These are phyloP conservation scores for Nemania diffusa DNA, from an alignment of 2,329 filamentous ascomycete genomes.

Conservation along the genomic window DNA sequence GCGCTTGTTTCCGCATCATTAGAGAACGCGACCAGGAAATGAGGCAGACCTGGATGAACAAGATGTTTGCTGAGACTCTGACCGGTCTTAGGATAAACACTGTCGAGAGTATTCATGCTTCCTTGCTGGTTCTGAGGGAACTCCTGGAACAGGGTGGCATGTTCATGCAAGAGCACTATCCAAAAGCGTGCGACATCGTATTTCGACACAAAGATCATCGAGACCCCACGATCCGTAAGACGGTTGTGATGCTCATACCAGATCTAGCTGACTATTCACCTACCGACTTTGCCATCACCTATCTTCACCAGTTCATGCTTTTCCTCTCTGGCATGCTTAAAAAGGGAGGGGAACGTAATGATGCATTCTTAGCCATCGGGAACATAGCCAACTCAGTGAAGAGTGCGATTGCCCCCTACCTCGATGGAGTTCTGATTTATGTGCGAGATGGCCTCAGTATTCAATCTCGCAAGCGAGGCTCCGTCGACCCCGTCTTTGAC, in stretches of 20 bases:
- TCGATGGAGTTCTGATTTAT: slow-evolving; percentile 92
- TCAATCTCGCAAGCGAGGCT: slow-evolving; percentile 74
- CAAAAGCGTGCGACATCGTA: slow-evolving; percentile 91
- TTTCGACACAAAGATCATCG: slow-evolving; percentile 92
- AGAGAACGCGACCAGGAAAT: slow-evolving; percentile 89
- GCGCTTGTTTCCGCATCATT: slow-evolving; percentile 95
- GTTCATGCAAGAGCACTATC: slow-evolving; percentile 98
- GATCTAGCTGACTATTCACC: slow-evolving; percentile 93
- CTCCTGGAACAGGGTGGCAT: slow-evolving; percentile 94
- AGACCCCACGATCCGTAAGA: slow-evolving; percentile 86
- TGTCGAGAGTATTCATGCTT: slow-evolving; percentile 92
- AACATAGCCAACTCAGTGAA: slow-evolving; percentile 97
- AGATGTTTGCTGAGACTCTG: slow-evolving; percentile 88
- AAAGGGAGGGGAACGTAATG: slow-evolving; percentile 92
- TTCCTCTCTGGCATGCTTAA: slow-evolving; percentile 94
- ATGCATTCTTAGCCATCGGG: slow-evolving; percentile 94
- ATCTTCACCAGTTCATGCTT: slow-evolving; percentile 96
- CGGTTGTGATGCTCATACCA: slow-evolving; percentile 90
- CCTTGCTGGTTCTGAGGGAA: slow-evolving; percentile 90
- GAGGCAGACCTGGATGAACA: slow-evolving; percentile 87
- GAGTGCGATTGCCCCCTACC: slow-evolving; percentile 91
- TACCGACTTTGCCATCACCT: slow-evolving; percentile 84
- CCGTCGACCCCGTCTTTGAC: slow-evolving; percentile 87
- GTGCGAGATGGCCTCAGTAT: slow-evolving; percentile 90
- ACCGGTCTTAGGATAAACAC: slow-evolving; percentile 82